Evolutionary conservation across 129 eudicot genomes (phyloP).

Genomic region (Ambrosia artemisiifolia): DNA sequence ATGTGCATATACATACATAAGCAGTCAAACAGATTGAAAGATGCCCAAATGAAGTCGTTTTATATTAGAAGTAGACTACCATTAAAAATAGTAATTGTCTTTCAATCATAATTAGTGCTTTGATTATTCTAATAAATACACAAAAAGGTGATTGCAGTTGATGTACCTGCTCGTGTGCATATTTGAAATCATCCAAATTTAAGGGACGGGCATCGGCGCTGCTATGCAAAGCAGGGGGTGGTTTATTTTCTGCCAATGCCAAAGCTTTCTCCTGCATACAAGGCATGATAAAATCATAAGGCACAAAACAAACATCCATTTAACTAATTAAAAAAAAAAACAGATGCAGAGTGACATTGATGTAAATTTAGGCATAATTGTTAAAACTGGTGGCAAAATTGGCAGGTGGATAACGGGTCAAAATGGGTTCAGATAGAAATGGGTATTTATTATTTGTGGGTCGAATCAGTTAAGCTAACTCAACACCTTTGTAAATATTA

Average conservation of each 20-base stretch:
- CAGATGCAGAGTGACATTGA: neutral
- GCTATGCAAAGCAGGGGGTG: slow-evolving; percentile 61
- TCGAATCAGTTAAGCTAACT: neutral
- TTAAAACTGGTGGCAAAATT: neutral
- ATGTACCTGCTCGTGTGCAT: slow-evolving; percentile 92
- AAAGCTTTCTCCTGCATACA: slow-evolving; percentile 66
- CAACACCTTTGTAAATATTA: neutral
- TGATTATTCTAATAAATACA: neutral
- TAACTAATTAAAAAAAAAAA: neutral
- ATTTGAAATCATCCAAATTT: slow-evolving; percentile 73
- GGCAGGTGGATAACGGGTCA: neutral
- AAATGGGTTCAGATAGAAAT: neutral
- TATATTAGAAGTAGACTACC: neutral
- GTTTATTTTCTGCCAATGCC: slow-evolving; percentile 70
- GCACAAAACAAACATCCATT: neutral
- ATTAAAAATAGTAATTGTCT: neutral
- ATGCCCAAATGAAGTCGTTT: neutral
- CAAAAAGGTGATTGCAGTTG: neutral
- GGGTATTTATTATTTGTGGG: neutral
- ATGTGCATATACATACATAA: neutral
- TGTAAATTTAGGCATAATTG: neutral
- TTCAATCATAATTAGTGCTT: neutral
- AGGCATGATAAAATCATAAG: slow-evolving; percentile 2
- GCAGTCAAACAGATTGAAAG: neutral
- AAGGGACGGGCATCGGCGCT: slow-evolving; percentile 76